Evolutionary conservation across 371 early-diverging fungal genomes (phyloP).

Genomic region (Syncephalastrum contaminatum): DNA sequence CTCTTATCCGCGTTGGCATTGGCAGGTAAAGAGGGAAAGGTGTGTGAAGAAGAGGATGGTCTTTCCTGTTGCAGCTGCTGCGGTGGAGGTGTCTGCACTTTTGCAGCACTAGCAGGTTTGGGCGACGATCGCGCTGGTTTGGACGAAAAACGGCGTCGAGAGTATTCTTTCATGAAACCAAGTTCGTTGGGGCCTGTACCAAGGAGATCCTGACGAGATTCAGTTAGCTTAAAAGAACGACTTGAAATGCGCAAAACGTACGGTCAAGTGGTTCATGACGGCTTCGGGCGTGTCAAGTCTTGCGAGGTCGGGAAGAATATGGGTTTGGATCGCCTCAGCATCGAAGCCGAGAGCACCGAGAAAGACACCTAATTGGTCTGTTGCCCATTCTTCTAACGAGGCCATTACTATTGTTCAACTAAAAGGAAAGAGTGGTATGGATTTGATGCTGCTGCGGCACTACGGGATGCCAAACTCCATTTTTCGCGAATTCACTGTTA

Average conservation of each 20-base stretch:
- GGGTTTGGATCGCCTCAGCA: constrained; percentile 35
- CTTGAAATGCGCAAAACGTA: constrained; percentile 7
- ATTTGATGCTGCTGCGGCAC: too few species aligned
- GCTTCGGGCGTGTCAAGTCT: constrained; percentile 28
- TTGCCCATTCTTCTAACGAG: constrained; percentile 31
- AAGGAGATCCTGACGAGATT: background rate
- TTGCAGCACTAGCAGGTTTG: constrained; percentile 20
- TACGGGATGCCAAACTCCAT: too few species aligned
- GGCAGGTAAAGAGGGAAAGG: constrained; percentile 8
- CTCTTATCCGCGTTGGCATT: constrained; percentile 1
- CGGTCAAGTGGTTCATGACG: constrained; percentile 38
- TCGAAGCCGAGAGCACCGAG: constrained; percentile 37
- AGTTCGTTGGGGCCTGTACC: background rate
- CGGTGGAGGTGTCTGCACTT: constrained; percentile 2
- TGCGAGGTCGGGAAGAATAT: constrained; percentile 42
- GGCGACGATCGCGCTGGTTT: constrained; percentile 36
- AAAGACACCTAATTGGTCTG: constrained; percentile 39
- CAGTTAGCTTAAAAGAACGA: background rate
- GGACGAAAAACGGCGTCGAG: constrained; percentile 37
- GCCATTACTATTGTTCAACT: too few species aligned
- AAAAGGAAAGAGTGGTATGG: too few species aligned
- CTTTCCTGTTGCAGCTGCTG: constrained; percentile 1
- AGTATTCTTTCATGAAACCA: background rate
- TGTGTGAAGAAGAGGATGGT: background rate
- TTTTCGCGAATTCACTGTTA: too few species aligned